phyloP scores from a whole-genome alignment of 768 basidiomycete genomes.

The Tricholoma hemisulphureum region DNA sequence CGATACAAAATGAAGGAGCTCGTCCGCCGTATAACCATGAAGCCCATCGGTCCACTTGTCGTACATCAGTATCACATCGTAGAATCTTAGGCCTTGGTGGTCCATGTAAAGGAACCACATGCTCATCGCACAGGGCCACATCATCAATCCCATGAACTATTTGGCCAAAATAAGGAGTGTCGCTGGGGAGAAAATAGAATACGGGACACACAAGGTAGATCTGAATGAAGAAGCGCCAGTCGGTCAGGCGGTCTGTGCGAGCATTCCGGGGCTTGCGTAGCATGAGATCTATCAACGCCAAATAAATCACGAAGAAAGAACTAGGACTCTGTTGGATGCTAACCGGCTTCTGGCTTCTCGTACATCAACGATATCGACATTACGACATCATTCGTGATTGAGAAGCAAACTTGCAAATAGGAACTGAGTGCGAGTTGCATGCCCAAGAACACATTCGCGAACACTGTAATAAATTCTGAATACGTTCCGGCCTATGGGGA shows the following conservation, averaged over 20 bases:
- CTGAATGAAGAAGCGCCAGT: slow-evolving; percentile 52
- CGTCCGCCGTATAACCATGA: not conserved
- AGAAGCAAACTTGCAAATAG: slow-evolving; percentile 49
- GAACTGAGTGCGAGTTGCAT: slow-evolving; percentile 37
- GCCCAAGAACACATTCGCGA: slow-evolving; percentile 44
- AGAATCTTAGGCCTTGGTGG: not conserved
- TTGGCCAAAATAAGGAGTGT: slow-evolving; percentile 45
- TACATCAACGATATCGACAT: slow-evolving; percentile 54
- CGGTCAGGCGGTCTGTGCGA: slow-evolving; percentile 54
- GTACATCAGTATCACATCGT: not conserved
- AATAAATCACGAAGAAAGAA: not conserved
- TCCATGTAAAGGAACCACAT: slow-evolving; percentile 1
- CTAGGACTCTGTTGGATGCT: not conserved
- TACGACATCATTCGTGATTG: slow-evolving; percentile 56
- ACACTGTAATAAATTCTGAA: slow-evolving; percentile 60
- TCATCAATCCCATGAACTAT: slow-evolving; percentile 40
- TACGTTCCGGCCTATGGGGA: slow-evolving; percentile 35
- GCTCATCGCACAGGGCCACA: slow-evolving; percentile 1
- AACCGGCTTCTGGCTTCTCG: slow-evolving; percentile 57
- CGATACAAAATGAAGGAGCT: not conserved
- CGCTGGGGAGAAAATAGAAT: not conserved
- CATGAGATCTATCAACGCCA: slow-evolving; percentile 38
- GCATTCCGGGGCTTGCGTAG: slow-evolving; percentile 53
- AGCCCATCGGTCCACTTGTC: slow-evolving; percentile 2
- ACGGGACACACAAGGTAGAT: slow-evolving; percentile 47